Evolutionary conservation across 2,329 filamentous ascomycete species (phyloP), one percentile per base, ranked within the genome.

Genomic region (Parastagonospora nodorum): DNA sequence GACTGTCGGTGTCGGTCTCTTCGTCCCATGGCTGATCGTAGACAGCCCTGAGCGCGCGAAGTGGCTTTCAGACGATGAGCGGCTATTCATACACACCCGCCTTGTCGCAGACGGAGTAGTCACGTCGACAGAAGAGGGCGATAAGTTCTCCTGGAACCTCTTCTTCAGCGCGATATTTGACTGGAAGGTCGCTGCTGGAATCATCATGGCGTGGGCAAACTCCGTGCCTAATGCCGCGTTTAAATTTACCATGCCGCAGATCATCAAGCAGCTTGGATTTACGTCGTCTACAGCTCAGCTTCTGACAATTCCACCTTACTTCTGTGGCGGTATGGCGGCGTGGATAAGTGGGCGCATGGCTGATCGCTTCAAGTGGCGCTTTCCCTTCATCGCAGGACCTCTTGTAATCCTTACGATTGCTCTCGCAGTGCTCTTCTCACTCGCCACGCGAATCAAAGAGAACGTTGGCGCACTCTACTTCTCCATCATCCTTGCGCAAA

Each of bases 11-110:
- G 24, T 30, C 19, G 43, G 43, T 8, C n/a, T 38, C 4, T n/a
- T 39, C 11, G 35, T 45, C 4, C 33, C 43, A 8, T 45, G 37
- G 8, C 11, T 30, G 7, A 37, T 35, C 19, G 41, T 32, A 4
- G 41, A 43, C 31, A 32, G 28, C 14, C 45, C 45, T 7, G 36
- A 49, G 8, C 12, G 46, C 8, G 46, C 46, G 10, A 43, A 36
- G 10, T 49, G 46, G 46, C 39, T 48, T 8, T 30, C 37, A 8
- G 45, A 42, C n/a, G 45, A 48, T 10, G 45, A 48, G 28, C 42
- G 39, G n/a, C n/a, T 24, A 12, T 48, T 48, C 14, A 48, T 48
- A 8, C 24, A 33, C 15, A 19, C 27, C 38, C 37, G 45, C 33
- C 30, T 48, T 30, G 29, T 35, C 14, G 9, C 38, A 8, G 37